Evolutionary conservation across 164 flowering plant species (phyloP).

Genomic region (Aristolochia fimbriata): DNA sequence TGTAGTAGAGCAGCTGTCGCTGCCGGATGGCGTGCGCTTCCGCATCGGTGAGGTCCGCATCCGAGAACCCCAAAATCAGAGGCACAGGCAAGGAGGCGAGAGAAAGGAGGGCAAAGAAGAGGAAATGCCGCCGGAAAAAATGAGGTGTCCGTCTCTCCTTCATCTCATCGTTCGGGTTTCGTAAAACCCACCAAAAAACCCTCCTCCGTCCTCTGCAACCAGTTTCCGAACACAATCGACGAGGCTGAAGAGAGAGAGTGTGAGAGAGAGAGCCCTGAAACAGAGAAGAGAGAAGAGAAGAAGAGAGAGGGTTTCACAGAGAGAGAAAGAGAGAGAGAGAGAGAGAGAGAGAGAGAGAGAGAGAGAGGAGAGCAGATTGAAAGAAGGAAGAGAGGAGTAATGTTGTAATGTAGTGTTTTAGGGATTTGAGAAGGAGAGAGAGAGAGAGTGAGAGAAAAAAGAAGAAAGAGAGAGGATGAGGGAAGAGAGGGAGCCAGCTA

Average conservation of each 20-base stretch:
- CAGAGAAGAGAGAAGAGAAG: slow-evolving; percentile 9
- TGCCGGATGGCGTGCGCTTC: slow-evolving; percentile 43
- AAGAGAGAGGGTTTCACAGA: not conserved
- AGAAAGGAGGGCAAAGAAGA: not conserved
- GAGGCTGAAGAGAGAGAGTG: not conserved
- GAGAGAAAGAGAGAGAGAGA: slow-evolving; percentile 6
- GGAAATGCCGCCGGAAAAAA: not conserved
- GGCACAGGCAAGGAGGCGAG: not conserved
- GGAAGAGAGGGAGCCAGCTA: slow-evolving; percentile 29
- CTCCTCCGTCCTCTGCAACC: too few relatives aligned
- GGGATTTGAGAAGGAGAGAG: slow-evolving; percentile 16
- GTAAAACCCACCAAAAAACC: too few relatives aligned
- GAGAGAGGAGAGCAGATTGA: slow-evolving; percentile 3
- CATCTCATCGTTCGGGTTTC: not conserved
- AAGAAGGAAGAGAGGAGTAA: slow-evolving; percentile 4
- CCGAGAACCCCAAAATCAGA: slow-evolving; percentile 4
- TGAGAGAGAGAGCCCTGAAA: slow-evolving; percentile 1
- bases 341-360: slow-evolving; percentile 2
- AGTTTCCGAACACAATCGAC: not conserved
- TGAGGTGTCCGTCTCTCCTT: not conserved
- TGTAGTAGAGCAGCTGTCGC: slow-evolving; percentile 75
- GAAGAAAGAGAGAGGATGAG: too few relatives aligned
- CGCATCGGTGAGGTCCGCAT: slow-evolving; percentile 34
- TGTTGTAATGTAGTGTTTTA: slow-evolving; percentile 5
- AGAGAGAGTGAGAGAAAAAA: not conserved